Evolutionary conservation across 1,139 yeast species (phyloP).

Genomic region (Kodamaea plutei): DNA sequence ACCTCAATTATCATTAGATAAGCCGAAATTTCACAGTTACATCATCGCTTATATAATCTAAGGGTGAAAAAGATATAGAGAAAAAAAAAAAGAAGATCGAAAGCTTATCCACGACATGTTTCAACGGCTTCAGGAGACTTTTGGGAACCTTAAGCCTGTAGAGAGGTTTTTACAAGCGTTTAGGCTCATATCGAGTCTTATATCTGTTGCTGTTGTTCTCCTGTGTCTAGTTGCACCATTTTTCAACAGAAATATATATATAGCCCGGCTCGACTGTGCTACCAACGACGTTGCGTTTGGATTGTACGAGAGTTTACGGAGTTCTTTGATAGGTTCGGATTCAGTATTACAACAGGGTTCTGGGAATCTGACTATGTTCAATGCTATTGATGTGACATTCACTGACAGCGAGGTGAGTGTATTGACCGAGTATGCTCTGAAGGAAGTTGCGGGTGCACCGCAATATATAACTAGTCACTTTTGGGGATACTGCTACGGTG

Average conservation of each 20-base stretch:
- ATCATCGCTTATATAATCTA: no score
- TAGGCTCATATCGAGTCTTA: conserved; percentile 24
- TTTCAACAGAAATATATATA: conserved; percentile 23
- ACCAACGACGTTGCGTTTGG: conserved; percentile 52
- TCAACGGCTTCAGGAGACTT: no score
- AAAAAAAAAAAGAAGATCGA: no score
- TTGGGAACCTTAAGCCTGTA: conserved; percentile 22
- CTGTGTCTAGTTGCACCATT: conserved; percentile 28
- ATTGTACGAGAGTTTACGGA: conserved; percentile 43
- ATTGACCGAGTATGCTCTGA: conserved; percentile 43
- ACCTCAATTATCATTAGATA: no score
- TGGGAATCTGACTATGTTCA: no score
- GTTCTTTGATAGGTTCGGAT: no score
- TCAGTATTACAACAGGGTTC: no score
- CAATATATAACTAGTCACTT: conserved; percentile 43
- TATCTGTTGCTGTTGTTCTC: conserved; percentile 21
- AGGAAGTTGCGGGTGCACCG: conserved; percentile 48
- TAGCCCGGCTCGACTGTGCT: conserved; percentile 44
- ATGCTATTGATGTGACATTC: no score
- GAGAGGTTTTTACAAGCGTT: conserved; percentile 29
- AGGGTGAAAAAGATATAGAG: no score
- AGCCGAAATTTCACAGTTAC: no score
- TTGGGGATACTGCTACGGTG: conserved; percentile 47
- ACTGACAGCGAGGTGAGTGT: conserved; percentile 51
- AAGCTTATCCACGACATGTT: no score